These are phyloP conservation scores for Phylloboletellus chloephorus DNA, from an alignment of 1,284 basidiomycete genomes.

Conservation along the genomic window DNA sequence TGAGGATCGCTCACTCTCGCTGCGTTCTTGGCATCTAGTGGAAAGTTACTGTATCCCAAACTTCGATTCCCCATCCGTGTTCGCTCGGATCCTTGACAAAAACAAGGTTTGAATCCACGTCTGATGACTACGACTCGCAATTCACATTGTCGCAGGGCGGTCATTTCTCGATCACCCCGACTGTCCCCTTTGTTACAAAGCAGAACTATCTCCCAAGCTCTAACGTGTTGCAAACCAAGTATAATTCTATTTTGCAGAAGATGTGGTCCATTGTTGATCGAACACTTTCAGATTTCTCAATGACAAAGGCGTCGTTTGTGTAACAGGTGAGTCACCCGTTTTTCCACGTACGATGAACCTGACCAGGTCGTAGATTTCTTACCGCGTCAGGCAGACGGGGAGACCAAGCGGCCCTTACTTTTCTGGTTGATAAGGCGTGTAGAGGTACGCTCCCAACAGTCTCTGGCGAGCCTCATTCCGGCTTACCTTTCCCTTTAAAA, in stretches of 20 bases:
- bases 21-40: slow-evolving; percentile 39
- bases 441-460: slow-evolving; percentile 43
- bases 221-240: slow-evolving; percentile 84
- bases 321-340: slow-evolving; percentile 53
- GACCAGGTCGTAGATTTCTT: slow-evolving; percentile 58
- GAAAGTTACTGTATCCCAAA: slow-evolving; percentile 89
- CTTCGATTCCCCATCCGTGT: slow-evolving; percentile 90
- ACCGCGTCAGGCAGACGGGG: slow-evolving; percentile 53
- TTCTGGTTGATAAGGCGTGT: slow-evolving; percentile 87
- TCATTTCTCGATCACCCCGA: slow-evolving; percentile 82
- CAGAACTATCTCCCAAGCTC: slow-evolving; percentile 86
- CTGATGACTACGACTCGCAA: not conserved
- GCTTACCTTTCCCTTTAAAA: slow-evolving; percentile 19
- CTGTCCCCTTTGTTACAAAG: slow-evolving; percentile 63
- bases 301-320: slow-evolving; percentile 71
- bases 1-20: slow-evolving; percentile 3
- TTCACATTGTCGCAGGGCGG: slow-evolving; percentile 58
- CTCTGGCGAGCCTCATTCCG: not conserved
- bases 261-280: not conserved
- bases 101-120: slow-evolving; percentile 47
- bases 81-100: slow-evolving; percentile 83
- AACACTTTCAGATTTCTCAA: slow-evolving; percentile 59
- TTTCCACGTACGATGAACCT: not conserved
- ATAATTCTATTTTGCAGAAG: slow-evolving; percentile 1
- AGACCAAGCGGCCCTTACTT: slow-evolving; percentile 57